These are phyloP conservation scores for Cladosporium sp. DNA, from an alignment of 2,329 filamentous ascomycete genomes.

Conservation along the genomic window DNA sequence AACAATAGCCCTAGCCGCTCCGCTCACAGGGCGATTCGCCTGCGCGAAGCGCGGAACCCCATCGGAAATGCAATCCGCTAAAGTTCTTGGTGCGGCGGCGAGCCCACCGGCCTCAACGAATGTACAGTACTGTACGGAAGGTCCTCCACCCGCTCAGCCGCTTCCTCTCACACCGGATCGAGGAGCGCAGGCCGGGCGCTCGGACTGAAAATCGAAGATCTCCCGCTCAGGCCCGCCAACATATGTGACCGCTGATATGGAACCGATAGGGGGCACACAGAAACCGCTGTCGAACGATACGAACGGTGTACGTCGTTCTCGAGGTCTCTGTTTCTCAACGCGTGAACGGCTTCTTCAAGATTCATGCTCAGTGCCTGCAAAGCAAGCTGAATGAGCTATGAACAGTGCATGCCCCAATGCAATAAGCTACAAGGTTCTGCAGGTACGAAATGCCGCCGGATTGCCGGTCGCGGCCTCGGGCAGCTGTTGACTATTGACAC, in stretches of 20 bases:
- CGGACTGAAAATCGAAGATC: neutral
- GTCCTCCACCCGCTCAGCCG: neutral
- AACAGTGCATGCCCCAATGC: too few relatives aligned
- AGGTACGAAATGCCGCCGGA: neutral
- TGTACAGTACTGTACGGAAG: too few relatives aligned
- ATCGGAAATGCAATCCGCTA: slow-evolving; percentile 5
- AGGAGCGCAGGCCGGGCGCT: slow-evolving; percentile 1
- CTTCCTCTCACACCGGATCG: neutral
- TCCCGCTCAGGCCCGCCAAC: neutral
- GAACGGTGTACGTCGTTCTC: neutral
- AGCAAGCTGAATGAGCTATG: too few relatives aligned
- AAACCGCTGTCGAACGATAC: neutral
- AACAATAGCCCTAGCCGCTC: too few relatives aligned
- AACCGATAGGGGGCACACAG: neutral
- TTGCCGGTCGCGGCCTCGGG: neutral
- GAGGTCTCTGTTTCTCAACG: neutral
- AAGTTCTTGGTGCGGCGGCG: neutral
- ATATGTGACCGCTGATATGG: neutral
- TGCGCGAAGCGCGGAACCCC: neutral
- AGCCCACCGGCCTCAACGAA: too few relatives aligned
- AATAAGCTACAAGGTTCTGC: neutral
- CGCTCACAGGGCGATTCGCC: too few relatives aligned
- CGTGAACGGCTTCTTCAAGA: neutral
- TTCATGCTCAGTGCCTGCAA: too few relatives aligned
- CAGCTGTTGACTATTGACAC: neutral